Percentiles rank a stretch among this genome's conserved stretches.
phyloP scores from a whole-genome alignment of 2,329 filamentous ascomycete species.

The Rutstroemia sp. region DNA sequence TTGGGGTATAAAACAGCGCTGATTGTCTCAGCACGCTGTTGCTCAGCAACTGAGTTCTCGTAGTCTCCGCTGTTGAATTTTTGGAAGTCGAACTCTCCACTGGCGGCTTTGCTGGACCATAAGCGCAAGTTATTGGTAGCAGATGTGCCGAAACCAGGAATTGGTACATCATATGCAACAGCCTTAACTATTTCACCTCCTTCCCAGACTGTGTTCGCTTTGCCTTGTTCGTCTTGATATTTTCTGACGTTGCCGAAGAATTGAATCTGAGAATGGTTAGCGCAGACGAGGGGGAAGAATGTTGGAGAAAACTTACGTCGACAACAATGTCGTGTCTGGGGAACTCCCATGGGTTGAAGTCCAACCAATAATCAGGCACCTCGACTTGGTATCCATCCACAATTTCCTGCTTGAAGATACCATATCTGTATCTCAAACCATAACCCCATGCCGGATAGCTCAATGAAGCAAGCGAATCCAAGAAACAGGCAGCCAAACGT shows the following conservation, averaged over 20 bases:
- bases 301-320: slow-evolving; percentile 47
- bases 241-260: slow-evolving; percentile 86
- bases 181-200: slow-evolving; percentile 89
- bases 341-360: slow-evolving; percentile 99
- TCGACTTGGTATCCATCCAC: slow-evolving; percentile 97
- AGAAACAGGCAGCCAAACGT: slow-evolving; percentile 89
- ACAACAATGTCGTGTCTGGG: slow-evolving; percentile 91
- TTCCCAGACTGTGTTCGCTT: slow-evolving; percentile 71
- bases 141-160: slow-evolving; percentile 82
- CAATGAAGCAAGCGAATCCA: slow-evolving; percentile 89
- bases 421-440: slow-evolving; percentile 88
- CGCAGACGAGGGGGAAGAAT: slow-evolving; percentile 23
- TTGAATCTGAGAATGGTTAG: slow-evolving; percentile 52
- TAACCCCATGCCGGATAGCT: slow-evolving; percentile 98
- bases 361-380: slow-evolving; percentile 97
- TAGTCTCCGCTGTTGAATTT: slow-evolving; percentile 99
- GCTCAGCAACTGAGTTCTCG: slow-evolving; percentile 90
- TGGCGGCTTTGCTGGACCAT: slow-evolving; percentile 96
- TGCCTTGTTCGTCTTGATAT: slow-evolving; percentile 67
- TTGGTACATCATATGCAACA: slow-evolving; percentile 85
- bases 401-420: slow-evolving; percentile 99
- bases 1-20: slow-evolving; percentile 96
- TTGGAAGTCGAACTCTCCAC: slow-evolving; percentile 97
- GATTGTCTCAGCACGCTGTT: slow-evolving; percentile 98
- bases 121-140: slow-evolving; percentile 95